Conservation (phyloP, 495 filamentous ascomycete species). For the Monascus purpureus region DNA sequence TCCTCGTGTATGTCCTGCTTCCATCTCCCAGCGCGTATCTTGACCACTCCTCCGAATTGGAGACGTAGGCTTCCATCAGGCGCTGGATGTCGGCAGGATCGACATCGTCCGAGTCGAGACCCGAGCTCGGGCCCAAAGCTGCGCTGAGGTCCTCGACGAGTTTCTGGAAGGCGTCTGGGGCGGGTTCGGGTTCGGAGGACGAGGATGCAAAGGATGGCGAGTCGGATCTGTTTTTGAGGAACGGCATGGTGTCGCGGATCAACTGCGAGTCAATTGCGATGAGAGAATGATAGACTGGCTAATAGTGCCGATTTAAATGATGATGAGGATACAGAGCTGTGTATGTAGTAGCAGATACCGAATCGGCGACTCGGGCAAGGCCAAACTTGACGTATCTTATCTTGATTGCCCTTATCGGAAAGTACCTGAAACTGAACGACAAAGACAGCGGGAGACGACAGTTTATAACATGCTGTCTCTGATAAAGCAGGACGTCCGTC, state of each 20-base stretch:
- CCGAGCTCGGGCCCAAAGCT: conserved; percentile 62
- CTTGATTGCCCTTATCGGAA: too few species aligned
- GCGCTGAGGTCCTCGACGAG: conserved; percentile 59
- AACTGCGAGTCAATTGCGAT: conserved; percentile 6
- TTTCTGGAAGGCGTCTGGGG: conserved; percentile 43
- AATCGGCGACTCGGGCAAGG: too few species aligned
- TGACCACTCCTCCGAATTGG: conserved; percentile 53
- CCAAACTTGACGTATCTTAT: too few species aligned
- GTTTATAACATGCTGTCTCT: too few species aligned
- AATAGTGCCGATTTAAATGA: too few species aligned
- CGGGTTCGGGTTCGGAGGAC: conserved; percentile 4
- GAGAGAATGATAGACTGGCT: too few species aligned
- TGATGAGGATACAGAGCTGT: too few species aligned
- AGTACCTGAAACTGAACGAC: too few species aligned
- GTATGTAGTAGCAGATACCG: too few species aligned
- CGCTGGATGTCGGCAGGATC: conserved; percentile 51
- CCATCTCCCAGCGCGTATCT: conserved; percentile 53
- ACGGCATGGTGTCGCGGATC: conserved; percentile 17
- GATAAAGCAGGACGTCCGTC: too few species aligned
- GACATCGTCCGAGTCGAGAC: conserved; percentile 66
- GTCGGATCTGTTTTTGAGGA: conserved; percentile 9
- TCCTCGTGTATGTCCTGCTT: conserved; percentile 63
- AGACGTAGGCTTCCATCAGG: conserved; percentile 59
- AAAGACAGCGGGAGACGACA: too few species aligned
- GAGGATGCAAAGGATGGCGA: too few species aligned